Percentiles rank a stretch among this genome's conserved stretches.
Evolutionary conservation across 75 land plant species (phyloP).

Genomic region (Cunninghamia lanceolata): DNA sequence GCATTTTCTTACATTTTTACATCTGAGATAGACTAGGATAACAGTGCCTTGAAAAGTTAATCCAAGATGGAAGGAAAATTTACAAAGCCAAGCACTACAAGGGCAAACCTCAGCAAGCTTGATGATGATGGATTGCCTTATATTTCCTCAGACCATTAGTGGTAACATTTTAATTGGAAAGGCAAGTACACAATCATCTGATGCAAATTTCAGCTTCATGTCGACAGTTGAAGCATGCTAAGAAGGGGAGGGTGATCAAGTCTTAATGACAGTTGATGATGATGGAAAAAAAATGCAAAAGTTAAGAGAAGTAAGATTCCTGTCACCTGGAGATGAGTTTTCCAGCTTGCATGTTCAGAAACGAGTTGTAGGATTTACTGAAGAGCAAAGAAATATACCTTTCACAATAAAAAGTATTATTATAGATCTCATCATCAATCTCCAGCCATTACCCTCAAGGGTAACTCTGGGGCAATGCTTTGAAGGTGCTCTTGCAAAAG

Average conservation of each 20-base stretch:
- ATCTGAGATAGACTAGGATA: constrained; percentile 58
- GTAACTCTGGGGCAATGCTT: constrained; percentile 82
- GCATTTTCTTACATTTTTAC: constrained; percentile 63
- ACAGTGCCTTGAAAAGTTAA: background rate
- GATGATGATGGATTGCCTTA: constrained; percentile 86
- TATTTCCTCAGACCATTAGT: constrained; percentile 53
- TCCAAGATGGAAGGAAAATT: constrained; percentile 29
- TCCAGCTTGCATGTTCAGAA: constrained; percentile 96
- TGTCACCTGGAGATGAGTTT: constrained; percentile 79
- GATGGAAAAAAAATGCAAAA: constrained; percentile 75
- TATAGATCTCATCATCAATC: constrained; percentile 84
- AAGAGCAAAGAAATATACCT: constrained; percentile 73
- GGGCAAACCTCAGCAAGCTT: constrained; percentile 15
- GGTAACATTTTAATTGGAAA: constrained; percentile 83
- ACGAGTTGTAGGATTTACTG: constrained; percentile 69
- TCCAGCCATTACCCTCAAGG: constrained; percentile 84
- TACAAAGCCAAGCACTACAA: constrained; percentile 51
- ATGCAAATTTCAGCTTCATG: constrained; percentile 59
- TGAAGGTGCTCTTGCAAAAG: constrained; percentile 73
- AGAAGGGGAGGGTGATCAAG: constrained; percentile 80
- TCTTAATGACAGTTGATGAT: constrained; percentile 66
- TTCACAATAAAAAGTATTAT: constrained; percentile 79
- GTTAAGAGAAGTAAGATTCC: constrained; percentile 67
- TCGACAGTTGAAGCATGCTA: constrained; percentile 72
- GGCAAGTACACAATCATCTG: constrained; percentile 34